These are phyloP conservation scores for Metschnikowia picachoensis DNA, from an alignment of 805 yeast species.

Conservation along the genomic window DNA sequence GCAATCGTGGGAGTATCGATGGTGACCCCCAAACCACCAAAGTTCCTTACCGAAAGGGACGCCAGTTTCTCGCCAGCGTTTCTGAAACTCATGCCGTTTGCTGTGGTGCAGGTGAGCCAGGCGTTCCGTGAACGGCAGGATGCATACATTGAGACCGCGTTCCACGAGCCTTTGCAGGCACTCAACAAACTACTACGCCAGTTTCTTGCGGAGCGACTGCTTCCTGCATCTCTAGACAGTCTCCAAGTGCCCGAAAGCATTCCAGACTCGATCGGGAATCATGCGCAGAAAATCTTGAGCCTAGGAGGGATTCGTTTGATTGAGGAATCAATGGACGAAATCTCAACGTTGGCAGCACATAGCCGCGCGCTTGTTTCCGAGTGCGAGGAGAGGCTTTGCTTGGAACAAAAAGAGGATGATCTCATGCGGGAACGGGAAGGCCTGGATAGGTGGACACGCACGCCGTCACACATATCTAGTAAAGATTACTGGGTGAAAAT, in stretches of 20 bases:
- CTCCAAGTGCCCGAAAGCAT: conserved; percentile 52
- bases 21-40: conserved; percentile 46
- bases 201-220: conserved; percentile 44
- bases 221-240: conserved; percentile 63
- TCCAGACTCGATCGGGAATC: conserved; percentile 55
- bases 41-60: conserved; percentile 5
- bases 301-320: conserved; percentile 50
- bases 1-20: conserved; percentile 48
- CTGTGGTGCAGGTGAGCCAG: conserved; percentile 59
- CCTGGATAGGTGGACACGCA: conserved; percentile 50
- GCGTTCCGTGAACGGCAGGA: conserved; percentile 67
- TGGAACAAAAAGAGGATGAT: conserved; percentile 56
- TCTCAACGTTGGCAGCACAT: conserved; percentile 40
- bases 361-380: conserved; percentile 42
- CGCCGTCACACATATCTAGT: conserved; percentile 44
- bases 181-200: conserved; percentile 43
- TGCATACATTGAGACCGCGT: conserved; percentile 44
- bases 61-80: conserved; percentile 19
- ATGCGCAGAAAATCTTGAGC: conserved; percentile 49
- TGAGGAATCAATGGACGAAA: conserved; percentile 41
- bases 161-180: conserved; percentile 44
- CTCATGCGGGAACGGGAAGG: conserved; percentile 51
- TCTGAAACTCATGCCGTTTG: conserved; percentile 48
- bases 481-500: conserved; percentile 37
- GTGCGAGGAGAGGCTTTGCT: conserved; percentile 41